Conservation (phyloP, 192 early-diverging fungal genomes). For the Oehlia diaphana region DNA sequence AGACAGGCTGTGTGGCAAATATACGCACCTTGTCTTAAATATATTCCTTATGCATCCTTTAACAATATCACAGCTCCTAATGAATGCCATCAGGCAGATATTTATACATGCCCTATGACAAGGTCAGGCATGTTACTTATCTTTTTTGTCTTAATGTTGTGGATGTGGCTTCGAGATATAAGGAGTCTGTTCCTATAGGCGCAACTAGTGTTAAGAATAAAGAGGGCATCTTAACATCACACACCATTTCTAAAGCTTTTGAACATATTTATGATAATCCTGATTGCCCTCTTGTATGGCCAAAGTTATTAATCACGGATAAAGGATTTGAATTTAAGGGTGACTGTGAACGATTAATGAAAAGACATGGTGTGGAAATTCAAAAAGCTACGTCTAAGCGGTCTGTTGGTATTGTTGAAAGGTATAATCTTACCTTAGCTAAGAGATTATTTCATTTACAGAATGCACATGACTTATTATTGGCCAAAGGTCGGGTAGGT, state of each 20-base stretch:
- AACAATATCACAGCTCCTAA: not conserved
- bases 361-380: not conserved
- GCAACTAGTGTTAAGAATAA: not conserved
- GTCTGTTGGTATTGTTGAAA: slow-evolving; percentile 19
- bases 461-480: not conserved
- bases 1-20: slow-evolving; percentile 3
- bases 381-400: not conserved
- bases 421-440: slow-evolving; percentile 4
- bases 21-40: not conserved
- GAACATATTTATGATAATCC: not conserved
- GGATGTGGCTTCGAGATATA: too few relatives aligned
- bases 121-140: not conserved
- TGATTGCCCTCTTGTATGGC: not conserved
- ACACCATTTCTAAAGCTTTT: not conserved
- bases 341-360: slow-evolving; percentile 1
- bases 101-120: not conserved
- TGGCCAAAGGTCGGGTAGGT: too few relatives aligned
- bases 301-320: slow-evolving; percentile 8
- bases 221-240: too few relatives aligned
- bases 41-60: not conserved
- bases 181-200: not conserved
- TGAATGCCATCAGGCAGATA: not conserved
- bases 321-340: slow-evolving; percentile 9
- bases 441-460: not conserved
- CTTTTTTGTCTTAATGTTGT: not conserved